Conservation (phyloP, 2,329 filamentous ascomycete species). For the Orbilia javanica region DNA sequence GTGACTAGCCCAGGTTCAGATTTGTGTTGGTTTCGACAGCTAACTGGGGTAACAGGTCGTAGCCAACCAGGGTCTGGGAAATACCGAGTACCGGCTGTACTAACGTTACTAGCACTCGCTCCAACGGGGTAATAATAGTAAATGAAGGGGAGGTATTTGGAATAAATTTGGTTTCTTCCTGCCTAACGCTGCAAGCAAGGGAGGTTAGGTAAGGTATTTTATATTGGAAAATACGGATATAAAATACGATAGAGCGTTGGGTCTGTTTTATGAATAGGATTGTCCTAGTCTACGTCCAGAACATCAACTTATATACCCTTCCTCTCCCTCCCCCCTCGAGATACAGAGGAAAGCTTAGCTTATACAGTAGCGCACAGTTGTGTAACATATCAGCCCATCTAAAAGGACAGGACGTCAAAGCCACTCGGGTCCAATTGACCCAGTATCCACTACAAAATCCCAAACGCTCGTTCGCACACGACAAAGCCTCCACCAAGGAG, state of each 20-base stretch:
- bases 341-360: no score
- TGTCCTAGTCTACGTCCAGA: background rate
- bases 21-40: no score
- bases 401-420: no score
- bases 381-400: background rate
- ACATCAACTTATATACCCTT: conserved; percentile 7
- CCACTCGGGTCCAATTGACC: no score
- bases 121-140: background rate
- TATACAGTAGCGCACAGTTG: no score
- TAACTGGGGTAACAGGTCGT: no score
- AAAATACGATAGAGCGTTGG: no score
- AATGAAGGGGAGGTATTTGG: background rate
- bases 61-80: no score
- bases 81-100: background rate
- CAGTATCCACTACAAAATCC: background rate
- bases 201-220: no score
- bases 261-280: background rate
- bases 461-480: background rate
- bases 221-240: background rate
- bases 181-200: background rate
- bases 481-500: background rate
- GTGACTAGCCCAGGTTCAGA: no score
- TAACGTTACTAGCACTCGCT: no score
- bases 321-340: no score
- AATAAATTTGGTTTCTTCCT: background rate